Conservation (phyloP, 257 asterid species). For the Fraxinus pennsylvanica region DNA sequence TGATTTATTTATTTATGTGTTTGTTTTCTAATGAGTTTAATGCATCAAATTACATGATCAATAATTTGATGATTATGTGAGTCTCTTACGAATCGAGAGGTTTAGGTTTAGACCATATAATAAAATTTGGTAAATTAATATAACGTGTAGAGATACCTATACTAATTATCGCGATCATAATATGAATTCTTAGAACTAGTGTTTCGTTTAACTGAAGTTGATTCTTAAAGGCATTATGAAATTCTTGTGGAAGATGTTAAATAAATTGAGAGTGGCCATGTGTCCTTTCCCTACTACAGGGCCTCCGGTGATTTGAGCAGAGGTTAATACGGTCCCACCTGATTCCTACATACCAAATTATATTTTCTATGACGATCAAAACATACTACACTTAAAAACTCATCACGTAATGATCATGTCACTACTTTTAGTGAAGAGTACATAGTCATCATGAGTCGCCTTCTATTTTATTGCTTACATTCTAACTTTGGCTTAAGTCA, state of each 20-base stretch:
- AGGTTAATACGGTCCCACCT: neutral
- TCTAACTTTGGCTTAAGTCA: neutral
- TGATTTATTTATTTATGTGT: too few relatives aligned
- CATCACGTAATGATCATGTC: neutral
- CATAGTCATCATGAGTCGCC: neutral
- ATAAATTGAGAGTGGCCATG: slow-evolving; percentile 40
- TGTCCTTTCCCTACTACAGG: slow-evolving; percentile 45
- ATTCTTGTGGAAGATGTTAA: slow-evolving; percentile 42
- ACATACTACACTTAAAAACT: neutral
- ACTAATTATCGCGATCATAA: too few relatives aligned
- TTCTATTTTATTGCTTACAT: neutral
- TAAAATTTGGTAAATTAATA: too few relatives aligned
- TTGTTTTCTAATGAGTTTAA: too few relatives aligned
- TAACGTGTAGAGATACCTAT: too few relatives aligned
- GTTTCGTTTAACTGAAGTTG: too few relatives aligned
- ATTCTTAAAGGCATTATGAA: slow-evolving; percentile 37
- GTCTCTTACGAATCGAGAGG: too few relatives aligned
- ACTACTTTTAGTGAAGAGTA: neutral
- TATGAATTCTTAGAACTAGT: too few relatives aligned
- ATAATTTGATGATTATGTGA: too few relatives aligned
- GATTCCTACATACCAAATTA: slow-evolving; percentile 6
- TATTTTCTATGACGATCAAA: neutral
- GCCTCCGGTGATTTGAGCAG: slow-evolving; percentile 3
- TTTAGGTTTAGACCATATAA: too few relatives aligned
- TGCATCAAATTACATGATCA: too few relatives aligned